Evolutionary conservation across 1,284 basidiomycete species (phyloP).

Genomic region (Butyriboletus appendiculatus): DNA sequence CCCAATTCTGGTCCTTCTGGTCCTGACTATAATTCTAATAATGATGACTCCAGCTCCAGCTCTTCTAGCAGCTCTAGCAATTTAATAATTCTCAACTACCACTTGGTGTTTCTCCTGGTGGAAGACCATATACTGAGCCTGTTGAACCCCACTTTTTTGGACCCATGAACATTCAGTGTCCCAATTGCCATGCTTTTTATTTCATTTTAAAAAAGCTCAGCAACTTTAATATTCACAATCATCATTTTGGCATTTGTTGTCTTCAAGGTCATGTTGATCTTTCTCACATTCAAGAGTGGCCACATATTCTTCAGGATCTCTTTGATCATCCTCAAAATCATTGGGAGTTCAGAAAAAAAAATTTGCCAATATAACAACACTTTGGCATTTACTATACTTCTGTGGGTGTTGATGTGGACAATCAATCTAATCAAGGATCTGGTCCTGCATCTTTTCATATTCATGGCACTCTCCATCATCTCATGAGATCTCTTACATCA

Average conservation of each 20-base stretch:
- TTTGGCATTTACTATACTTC: slow-evolving; percentile 45
- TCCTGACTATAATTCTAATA: too few relatives aligned
- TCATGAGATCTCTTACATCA: slow-evolving; percentile 35
- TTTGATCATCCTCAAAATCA: slow-evolving; percentile 16
- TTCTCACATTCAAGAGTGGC: slow-evolving; percentile 19
- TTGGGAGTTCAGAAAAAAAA: slow-evolving; percentile 25
- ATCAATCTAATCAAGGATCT: slow-evolving; percentile 28
- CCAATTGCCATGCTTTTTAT: slow-evolving; percentile 26
- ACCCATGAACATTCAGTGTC: slow-evolving; percentile 22
- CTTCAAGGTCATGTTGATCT: slow-evolving; percentile 28
- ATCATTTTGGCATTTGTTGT: slow-evolving; percentile 31
- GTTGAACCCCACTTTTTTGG: slow-evolving; percentile 10
- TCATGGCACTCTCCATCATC: slow-evolving; percentile 40
- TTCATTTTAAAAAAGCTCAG: slow-evolving; percentile 20
- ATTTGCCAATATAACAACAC: slow-evolving; percentile 40
- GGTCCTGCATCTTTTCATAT: slow-evolving; percentile 39
- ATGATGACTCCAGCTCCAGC: too few relatives aligned
- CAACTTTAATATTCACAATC: not conserved
- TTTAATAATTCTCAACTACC: too few relatives aligned
- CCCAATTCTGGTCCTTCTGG: too few relatives aligned
- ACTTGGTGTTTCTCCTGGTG: too few relatives aligned
- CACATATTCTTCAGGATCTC: slow-evolving; percentile 19
- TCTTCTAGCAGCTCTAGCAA: too few relatives aligned
- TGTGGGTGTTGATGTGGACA: slow-evolving; percentile 35
- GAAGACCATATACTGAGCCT: too few relatives aligned